phyloP scores from a whole-genome alignment of 371 early-diverging fungal genomes.

The Syncephalis plumigaleata region DNA sequence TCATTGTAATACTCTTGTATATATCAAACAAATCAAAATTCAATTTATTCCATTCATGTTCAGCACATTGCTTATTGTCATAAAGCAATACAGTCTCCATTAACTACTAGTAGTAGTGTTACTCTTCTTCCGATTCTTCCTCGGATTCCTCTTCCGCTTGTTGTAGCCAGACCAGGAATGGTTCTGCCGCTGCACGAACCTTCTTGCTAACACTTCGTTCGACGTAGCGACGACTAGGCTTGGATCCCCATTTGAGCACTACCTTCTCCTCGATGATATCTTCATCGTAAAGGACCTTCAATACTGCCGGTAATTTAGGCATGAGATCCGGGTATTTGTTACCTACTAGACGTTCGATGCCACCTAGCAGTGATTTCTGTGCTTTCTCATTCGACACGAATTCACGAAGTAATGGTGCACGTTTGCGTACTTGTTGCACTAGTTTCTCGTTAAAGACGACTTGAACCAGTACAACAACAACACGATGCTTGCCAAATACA shows the following conservation, averaged over 20 bases:
- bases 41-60: no score
- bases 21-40: no score
- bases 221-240: constrained; percentile 79
- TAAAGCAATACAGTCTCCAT: no score
- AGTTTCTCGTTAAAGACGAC: constrained; percentile 53
- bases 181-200: constrained; percentile 64
- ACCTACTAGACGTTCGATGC: constrained; percentile 77
- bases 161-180: constrained; percentile 83
- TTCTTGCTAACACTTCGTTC: constrained; percentile 54
- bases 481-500: constrained; percentile 56
- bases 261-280: constrained; percentile 87
- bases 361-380: constrained; percentile 80
- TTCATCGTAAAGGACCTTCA: constrained; percentile 78
- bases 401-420: constrained; percentile 36
- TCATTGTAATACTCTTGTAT: no score
- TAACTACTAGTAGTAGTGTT: no score
- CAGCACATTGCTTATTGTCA: no score
- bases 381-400: constrained; percentile 66
- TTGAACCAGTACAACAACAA: constrained; percentile 52
- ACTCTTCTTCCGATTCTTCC: constrained; percentile 6
- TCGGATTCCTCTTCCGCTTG: constrained; percentile 5
- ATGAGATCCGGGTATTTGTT: constrained; percentile 43
- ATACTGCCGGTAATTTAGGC: constrained; percentile 52
- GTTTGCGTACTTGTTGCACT: constrained; percentile 34
- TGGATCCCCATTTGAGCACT: constrained; percentile 76